These are phyloP conservation scores for Penicillium diatomitis DNA, from an alignment of 495 filamentous ascomycete species.

Conservation along the genomic window DNA sequence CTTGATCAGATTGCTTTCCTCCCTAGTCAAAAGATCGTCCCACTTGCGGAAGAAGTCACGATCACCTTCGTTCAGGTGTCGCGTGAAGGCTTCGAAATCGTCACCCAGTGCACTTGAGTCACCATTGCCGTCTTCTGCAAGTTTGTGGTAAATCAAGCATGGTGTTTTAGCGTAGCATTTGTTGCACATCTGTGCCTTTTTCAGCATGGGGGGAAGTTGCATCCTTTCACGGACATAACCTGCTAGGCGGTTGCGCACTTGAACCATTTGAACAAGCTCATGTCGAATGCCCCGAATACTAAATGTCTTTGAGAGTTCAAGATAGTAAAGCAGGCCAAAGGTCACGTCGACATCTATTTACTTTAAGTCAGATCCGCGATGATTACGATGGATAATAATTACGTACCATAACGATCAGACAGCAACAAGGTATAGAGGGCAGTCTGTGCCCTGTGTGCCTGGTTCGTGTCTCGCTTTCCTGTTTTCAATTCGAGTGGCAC, in stretches of 20 bases:
- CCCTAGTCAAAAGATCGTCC: conserved; percentile 87
- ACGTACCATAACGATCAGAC: conserved; percentile 78
- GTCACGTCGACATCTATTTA: conserved; percentile 67
- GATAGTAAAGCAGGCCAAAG: conserved; percentile 88
- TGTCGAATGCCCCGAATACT: conserved; percentile 75
- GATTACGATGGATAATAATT: not conserved
- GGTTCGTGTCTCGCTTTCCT: conserved; percentile 64
- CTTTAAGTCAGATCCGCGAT: not conserved
- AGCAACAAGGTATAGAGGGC: conserved; percentile 87
- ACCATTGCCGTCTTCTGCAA: conserved; percentile 74
- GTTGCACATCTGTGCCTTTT: conserved; percentile 63
- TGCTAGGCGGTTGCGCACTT: conserved; percentile 85
- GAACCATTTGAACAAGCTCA: conserved; percentile 90
- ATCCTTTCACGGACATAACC: conserved; percentile 72
- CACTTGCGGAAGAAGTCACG: conserved; percentile 84
- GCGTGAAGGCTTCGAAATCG: conserved; percentile 65
- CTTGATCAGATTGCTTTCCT: conserved; percentile 79
- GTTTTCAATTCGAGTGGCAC: conserved; percentile 95
- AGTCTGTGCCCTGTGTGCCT: conserved; percentile 83
- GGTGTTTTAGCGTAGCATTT: conserved; percentile 80
- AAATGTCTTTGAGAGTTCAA: conserved; percentile 77
- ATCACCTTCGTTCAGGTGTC: conserved; percentile 63
- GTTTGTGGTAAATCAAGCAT: conserved; percentile 90
- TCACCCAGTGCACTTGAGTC: conserved; percentile 68
- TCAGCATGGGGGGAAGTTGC: conserved; percentile 77